These are phyloP conservation scores for Fusarium acutatum DNA, from an alignment of 2,329 filamentous ascomycete genomes.

Conservation along the genomic window DNA sequence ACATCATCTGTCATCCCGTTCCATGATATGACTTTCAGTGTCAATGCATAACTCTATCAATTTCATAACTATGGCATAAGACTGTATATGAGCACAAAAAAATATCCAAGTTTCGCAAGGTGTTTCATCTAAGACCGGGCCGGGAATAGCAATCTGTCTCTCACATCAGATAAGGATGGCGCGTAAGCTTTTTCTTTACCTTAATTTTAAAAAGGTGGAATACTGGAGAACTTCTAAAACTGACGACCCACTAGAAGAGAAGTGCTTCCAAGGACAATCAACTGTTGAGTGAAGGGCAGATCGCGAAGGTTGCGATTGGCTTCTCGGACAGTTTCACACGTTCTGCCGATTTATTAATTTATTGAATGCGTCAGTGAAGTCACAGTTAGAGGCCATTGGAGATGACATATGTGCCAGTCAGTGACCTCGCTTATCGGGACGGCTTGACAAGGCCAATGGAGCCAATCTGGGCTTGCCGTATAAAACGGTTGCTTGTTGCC, in stretches of 20 bases:
- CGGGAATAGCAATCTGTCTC: background rate
- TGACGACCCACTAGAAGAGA: background rate
- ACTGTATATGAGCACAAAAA: background rate
- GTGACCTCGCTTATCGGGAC: background rate
- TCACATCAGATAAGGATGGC: background rate
- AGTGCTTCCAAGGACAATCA: background rate
- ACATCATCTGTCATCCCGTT: background rate
- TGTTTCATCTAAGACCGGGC: background rate
- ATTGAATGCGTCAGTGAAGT: background rate
- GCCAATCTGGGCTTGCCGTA: too few relatives aligned
- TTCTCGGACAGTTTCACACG: background rate
- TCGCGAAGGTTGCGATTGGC: background rate
- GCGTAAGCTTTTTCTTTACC: background rate
- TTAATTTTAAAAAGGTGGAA: background rate
- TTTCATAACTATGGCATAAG: fast-evolving
- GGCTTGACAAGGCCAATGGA: background rate
- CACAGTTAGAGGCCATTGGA: background rate
- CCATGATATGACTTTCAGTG: background rate
- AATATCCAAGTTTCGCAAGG: fast-evolving
- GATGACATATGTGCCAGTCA: background rate
- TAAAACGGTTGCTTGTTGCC: background rate
- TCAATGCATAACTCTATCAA: fast-evolving
- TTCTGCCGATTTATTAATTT: fast-evolving
- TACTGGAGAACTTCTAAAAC: background rate
- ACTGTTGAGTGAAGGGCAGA: background rate